Evolutionary conservation across 2,329 filamentous ascomycete genomes (phyloP).

Genomic region (Penicillium griseofulvum): DNA sequence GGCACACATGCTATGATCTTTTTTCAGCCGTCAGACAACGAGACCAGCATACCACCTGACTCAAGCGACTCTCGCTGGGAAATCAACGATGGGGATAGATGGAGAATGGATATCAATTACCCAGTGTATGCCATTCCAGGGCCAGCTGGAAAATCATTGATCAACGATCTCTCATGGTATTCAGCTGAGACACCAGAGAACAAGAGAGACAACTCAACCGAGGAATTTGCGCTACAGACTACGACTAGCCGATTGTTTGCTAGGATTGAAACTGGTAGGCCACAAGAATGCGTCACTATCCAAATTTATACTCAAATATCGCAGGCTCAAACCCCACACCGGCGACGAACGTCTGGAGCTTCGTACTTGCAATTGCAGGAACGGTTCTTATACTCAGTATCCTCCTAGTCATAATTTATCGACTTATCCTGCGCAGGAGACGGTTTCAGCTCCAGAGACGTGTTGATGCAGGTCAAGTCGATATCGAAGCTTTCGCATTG

Average conservation of each 20-base stretch:
- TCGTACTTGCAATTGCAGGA: constrained; percentile 74
- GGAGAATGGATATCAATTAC: constrained; percentile 68
- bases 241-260: constrained; percentile 47
- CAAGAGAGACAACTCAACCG: constrained; percentile 34
- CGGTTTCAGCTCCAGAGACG: constrained; percentile 66
- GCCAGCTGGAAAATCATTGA: constrained; percentile 63
- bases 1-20: constrained; percentile 60
- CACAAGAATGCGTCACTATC: not conserved
- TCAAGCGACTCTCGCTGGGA: constrained; percentile 66
- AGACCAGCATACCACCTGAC: constrained; percentile 62
- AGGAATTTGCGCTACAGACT: not conserved
- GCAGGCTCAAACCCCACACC: constrained; percentile 35
- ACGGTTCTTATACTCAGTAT: constrained; percentile 69
- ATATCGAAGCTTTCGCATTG: constrained; percentile 82
- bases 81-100: constrained; percentile 66
- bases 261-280: constrained; percentile 48
- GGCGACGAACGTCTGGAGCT: constrained; percentile 78
- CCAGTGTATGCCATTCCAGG: constrained; percentile 82
- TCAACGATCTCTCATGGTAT: constrained; percentile 70
- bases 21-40: constrained; percentile 48
- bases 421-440: constrained; percentile 69
- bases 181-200: constrained; percentile 66
- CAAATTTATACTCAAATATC: constrained; percentile 47
- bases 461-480: constrained; percentile 74
- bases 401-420: constrained; percentile 67